Percentiles rank a stretch among this genome's conserved stretches.
phyloP scores from a whole-genome alignment of 2,329 filamentous ascomycete genomes.

The Coccinonectria pachysandricola region DNA sequence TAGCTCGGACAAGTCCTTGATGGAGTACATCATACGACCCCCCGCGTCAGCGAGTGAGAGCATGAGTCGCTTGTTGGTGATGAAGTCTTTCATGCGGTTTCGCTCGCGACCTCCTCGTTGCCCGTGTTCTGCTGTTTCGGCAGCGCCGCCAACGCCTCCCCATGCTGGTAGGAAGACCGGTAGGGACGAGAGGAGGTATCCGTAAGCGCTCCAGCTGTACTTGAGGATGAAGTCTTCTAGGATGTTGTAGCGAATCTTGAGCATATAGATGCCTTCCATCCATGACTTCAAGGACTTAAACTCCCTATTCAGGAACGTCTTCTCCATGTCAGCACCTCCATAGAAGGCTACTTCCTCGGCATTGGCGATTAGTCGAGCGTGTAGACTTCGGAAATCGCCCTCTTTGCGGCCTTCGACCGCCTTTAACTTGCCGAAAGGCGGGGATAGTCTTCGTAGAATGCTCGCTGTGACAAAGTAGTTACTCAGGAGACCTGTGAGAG shows the following conservation, averaged over 20 bases:
- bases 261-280: slow-evolving; percentile 98
- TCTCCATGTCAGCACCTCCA: slow-evolving; percentile 89
- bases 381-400: slow-evolving; percentile 85
- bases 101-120: slow-evolving; percentile 56
- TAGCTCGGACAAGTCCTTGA: slow-evolving; percentile 93
- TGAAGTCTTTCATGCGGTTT: slow-evolving; percentile 94
- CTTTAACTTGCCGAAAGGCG: slow-evolving; percentile 93
- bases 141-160: slow-evolving; percentile 69
- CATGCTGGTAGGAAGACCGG: slow-evolving; percentile 91
- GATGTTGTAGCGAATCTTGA: slow-evolving; percentile 98
- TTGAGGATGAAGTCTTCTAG: slow-evolving; percentile 97
- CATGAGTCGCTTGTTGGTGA: slow-evolving; percentile 98
- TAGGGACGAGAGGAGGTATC: slow-evolving; percentile 84
- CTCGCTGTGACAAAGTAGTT: slow-evolving; percentile 95
- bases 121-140: slow-evolving; percentile 49
- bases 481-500: slow-evolving; percentile 72
- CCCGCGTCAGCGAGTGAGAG: slow-evolving; percentile 92
- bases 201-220: slow-evolving; percentile 97
- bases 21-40: slow-evolving; percentile 98
- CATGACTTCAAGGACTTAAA: slow-evolving; percentile 88
- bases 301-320: slow-evolving; percentile 80
- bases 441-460: slow-evolving; percentile 76
- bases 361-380: slow-evolving; percentile 88
- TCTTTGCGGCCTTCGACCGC: slow-evolving; percentile 92
- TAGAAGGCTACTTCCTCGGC: slow-evolving; percentile 98